Base-by-base conservation (phyloP, 768 basidiomycete genomes). In the Podaxis sp. region DNA sequence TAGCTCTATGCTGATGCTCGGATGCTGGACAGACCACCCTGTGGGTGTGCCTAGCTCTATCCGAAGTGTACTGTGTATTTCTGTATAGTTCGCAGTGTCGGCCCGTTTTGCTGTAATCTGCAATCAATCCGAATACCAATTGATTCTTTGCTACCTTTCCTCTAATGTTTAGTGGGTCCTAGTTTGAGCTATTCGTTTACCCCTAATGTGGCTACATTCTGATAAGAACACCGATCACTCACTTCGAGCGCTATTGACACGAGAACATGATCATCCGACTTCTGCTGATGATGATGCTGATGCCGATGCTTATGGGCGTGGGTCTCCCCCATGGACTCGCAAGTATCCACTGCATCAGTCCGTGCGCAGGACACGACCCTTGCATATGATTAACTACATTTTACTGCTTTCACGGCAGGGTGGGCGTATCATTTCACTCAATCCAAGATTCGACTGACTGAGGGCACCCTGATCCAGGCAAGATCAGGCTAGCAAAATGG, bases 401-500 rank as follows among this genome's bases (percentile, higher is more conserved):
- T 84, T 99, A 55, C 88, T 99, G 28, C 86, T 98, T 56, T 97
- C 95, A 44, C 86, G 95, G 62, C 96, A 98, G 88, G 96, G 90
- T 75, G 67, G 67, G 79, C 75, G 3, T 40, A 19, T 3, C 9
- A 12, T 49, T 54, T 53, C 38, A 28, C 26, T 60, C 9, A 54
- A 44, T 38, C 12, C 30, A 39, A 51, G 11, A 12, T 51, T 24
- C 49, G 9, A 46, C 19, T 46, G n/a, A 46, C 44, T 51, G 5
- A 30, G 33, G 26, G 58, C 22, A 4, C 19, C 38, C 2, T 15
- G 12, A 39, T 33, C 7, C 58, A 96, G 94, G 96, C 67, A 96
- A 96, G 79, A 86, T 98, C 56, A 87, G 96, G 59, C 85, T 98
- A 40, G 88, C 95, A 33, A 99, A 99, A 83, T 99, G 96, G 96